Evolutionary conservation across 106 monocot species (phyloP).

Genomic region (Dioscorea dumetorum): DNA sequence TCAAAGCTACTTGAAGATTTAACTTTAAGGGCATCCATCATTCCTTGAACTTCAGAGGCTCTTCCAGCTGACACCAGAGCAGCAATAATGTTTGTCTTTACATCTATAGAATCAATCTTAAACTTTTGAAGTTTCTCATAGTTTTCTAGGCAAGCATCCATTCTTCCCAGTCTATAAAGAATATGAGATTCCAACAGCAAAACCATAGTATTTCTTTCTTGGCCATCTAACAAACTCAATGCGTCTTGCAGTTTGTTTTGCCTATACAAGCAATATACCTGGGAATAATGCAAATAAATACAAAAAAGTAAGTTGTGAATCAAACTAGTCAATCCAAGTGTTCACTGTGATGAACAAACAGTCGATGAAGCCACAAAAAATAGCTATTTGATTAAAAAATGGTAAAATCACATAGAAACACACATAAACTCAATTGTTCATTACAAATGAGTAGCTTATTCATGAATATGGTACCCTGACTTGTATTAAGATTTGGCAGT

Average conservation of each 20-base stretch:
- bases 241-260: constrained; percentile 90
- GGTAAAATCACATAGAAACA: too few relatives aligned
- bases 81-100: constrained; percentile 84
- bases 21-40: constrained; percentile 71
- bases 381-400: too few relatives aligned
- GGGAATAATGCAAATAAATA: neutral
- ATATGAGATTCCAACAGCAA: constrained; percentile 92
- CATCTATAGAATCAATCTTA: constrained; percentile 82
- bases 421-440: too few relatives aligned
- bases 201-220: constrained; percentile 56
- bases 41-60: constrained; percentile 68
- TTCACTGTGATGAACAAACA: too few relatives aligned
- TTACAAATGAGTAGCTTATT: too few relatives aligned
- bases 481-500: too few relatives aligned
- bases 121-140: constrained; percentile 84
- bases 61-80: constrained; percentile 77
- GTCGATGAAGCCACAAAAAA: too few relatives aligned
- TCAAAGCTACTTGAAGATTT: constrained; percentile 86
- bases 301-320: too few relatives aligned
- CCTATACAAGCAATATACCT: constrained; percentile 96
- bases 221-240: constrained; percentile 38
- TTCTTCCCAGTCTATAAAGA: constrained; percentile 75
- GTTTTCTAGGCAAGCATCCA: constrained; percentile 72
- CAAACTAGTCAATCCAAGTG: too few relatives aligned
- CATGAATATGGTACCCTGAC: too few relatives aligned